Conservation (phyloP, 2,329 filamentous ascomycete species). For the Blastomyces percursus region DNA sequence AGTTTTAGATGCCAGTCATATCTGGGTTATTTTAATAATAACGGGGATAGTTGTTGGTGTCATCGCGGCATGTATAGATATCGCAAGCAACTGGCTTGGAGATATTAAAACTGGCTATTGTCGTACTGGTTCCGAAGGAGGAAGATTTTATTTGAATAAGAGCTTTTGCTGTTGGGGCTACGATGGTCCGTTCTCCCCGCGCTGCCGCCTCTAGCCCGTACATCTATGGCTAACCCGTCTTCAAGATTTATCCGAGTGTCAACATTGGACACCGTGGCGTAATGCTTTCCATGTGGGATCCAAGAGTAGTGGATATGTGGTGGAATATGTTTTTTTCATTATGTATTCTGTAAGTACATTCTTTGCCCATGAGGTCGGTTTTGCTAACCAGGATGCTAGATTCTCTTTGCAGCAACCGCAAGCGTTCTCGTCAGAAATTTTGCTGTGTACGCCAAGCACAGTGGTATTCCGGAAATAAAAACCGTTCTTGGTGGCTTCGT, state of each 20-base stretch:
- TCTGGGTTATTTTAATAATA: conserved; percentile 79
- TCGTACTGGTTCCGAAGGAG: conserved; percentile 62
- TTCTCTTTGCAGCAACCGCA: conserved; percentile 69
- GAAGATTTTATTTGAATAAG: conserved; percentile 81
- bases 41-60: conserved; percentile 75
- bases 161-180: conserved; percentile 91
- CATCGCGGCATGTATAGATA: conserved; percentile 79
- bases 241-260: conserved; percentile 61
- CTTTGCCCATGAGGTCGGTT: not conserved
- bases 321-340: conserved; percentile 81
- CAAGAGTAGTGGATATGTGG: conserved; percentile 60
- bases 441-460: conserved; percentile 94
- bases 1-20: conserved; percentile 72
- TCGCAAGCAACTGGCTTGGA: conserved; percentile 84
- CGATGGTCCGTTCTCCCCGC: conserved; percentile 42
- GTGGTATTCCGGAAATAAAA: conserved; percentile 98
- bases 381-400: conserved; percentile 23
- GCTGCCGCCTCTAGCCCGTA: conserved; percentile 11
- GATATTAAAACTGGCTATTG: conserved; percentile 90
- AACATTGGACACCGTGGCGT: conserved; percentile 81
- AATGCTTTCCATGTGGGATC: conserved; percentile 57
- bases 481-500: conserved; percentile 98
- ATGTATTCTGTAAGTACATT: conserved; percentile 58
- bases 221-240: not conserved
- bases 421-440: conserved; percentile 80